Percentiles rank a stretch among this genome's conserved stretches.
These are phyloP conservation scores for Salicornia ramosissima DNA, from an alignment of 148 eudicot genomes.

Conservation along the genomic window DNA sequence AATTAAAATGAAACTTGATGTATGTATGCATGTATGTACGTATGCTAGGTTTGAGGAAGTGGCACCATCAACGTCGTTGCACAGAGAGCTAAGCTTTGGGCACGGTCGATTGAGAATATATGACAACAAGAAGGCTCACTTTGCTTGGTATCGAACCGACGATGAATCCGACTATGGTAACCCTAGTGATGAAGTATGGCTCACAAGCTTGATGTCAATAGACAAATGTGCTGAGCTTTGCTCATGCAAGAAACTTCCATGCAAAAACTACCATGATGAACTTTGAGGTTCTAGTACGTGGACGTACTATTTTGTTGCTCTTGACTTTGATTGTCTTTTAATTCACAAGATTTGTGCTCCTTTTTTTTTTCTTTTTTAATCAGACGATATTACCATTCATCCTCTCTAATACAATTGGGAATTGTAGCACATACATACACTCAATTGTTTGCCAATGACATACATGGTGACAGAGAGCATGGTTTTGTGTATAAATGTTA, in stretches of 20 bases:
- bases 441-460: background rate
- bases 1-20: background rate
- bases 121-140: slow-evolving; percentile 64
- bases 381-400: background rate
- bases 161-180: slow-evolving; percentile 38
- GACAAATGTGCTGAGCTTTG: slow-evolving; percentile 34
- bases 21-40: no score
- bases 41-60: slow-evolving; percentile 49
- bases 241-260: slow-evolving; percentile 16
- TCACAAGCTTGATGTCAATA: slow-evolving; percentile 44
- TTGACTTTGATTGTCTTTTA: background rate
- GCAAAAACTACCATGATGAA: slow-evolving; percentile 12
- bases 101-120: slow-evolving; percentile 69
- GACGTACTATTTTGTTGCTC: no score
- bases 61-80: slow-evolving; percentile 52
- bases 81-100: slow-evolving; percentile 74
- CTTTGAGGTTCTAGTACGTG: slow-evolving; percentile 14
- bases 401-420: background rate
- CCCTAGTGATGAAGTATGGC: slow-evolving; percentile 51
- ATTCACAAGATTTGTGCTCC: slow-evolving; percentile 2
- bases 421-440: background rate
- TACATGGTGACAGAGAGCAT: no score
- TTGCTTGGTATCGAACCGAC: slow-evolving; percentile 73
- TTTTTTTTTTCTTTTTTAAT: background rate
- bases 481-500: no score